phyloP scores from a whole-genome alignment of 768 basidiomycete species.

The Porphyrellus cyaneotinctus region DNA sequence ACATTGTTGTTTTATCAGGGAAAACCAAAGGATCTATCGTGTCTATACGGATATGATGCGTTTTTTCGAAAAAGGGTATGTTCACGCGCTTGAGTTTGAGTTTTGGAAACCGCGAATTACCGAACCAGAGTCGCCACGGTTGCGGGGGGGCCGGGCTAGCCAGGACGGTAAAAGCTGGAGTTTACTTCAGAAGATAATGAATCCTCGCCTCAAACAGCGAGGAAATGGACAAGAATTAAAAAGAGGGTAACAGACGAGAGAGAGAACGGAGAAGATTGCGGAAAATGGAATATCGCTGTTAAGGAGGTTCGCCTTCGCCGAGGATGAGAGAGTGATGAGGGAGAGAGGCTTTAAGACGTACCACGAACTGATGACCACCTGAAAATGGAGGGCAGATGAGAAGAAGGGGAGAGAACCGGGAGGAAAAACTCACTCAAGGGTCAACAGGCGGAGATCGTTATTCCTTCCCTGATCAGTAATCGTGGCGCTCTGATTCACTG shows the following conservation, averaged over 20 bases:
- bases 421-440: conserved; percentile 58
- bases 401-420: conserved; percentile 16
- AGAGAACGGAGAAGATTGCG: conserved; percentile 9
- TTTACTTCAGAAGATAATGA: conserved; percentile 55
- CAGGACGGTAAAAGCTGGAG: conserved; percentile 47
- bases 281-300: conserved; percentile 35
- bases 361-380: conserved; percentile 83
- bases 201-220: conserved; percentile 73
- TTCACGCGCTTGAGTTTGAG: conserved; percentile 22
- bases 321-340: conserved; percentile 13
- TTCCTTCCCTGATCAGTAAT: conserved; percentile 79
- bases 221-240: conserved; percentile 49
- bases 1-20: conserved; percentile 43
- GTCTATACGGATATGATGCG: conserved; percentile 24
- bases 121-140: conserved; percentile 77
- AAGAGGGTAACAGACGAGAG: neutral
- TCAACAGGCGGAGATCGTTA: conserved; percentile 77
- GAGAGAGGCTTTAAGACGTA: conserved; percentile 32
- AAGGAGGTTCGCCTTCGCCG: conserved; percentile 73
- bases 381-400: conserved; percentile 13
- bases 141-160: conserved; percentile 54
- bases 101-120: conserved; percentile 49
- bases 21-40: conserved; percentile 19
- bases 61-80: conserved; percentile 25
- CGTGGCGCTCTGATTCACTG: conserved; percentile 42